Evolutionary conservation across 768 basidiomycete species (phyloP).

Genomic region (Hysterangium stoloniferum): DNA sequence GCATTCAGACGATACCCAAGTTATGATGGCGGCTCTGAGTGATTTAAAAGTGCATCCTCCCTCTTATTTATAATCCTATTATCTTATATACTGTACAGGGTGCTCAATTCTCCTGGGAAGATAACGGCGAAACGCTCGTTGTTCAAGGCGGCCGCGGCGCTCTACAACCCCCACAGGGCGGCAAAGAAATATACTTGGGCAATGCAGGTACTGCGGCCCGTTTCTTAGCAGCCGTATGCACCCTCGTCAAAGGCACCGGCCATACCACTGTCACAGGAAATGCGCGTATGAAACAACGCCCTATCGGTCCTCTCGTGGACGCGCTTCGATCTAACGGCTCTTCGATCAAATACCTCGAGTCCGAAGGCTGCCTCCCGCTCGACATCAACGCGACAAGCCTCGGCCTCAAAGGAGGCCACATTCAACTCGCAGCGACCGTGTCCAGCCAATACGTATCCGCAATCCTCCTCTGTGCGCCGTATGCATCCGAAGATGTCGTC

Average conservation of each 20-base stretch:
- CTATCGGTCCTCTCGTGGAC: conserved; percentile 90
- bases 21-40: conserved; percentile 93
- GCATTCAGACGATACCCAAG: conserved; percentile 96
- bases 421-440: conserved; percentile 87
- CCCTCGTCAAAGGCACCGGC: conserved; percentile 58
- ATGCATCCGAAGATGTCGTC: conserved; percentile 73
- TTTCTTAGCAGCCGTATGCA: conserved; percentile 94
- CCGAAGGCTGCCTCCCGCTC: conserved; percentile 80
- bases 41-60: conserved; percentile 64
- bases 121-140: conserved; percentile 90
- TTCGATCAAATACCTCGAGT: conserved; percentile 69
- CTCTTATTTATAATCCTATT: neutral
- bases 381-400: conserved; percentile 60
- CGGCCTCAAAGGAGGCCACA: conserved; percentile 74
- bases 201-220: conserved; percentile 98
- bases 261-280: conserved; percentile 91
- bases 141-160: conserved; percentile 81
- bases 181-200: conserved; percentile 88
- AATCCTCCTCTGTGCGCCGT: conserved; percentile 93
- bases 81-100: conserved; percentile 42
- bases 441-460: conserved; percentile 98
- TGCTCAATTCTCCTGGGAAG: conserved; percentile 90
- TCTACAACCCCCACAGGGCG: conserved; percentile 66
- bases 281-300: conserved; percentile 97
- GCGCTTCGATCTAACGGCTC: conserved; percentile 80